Evolutionary conservation across 2,329 filamentous ascomycete genomes (phyloP).

Genomic region (Geosmithia putterillii): DNA sequence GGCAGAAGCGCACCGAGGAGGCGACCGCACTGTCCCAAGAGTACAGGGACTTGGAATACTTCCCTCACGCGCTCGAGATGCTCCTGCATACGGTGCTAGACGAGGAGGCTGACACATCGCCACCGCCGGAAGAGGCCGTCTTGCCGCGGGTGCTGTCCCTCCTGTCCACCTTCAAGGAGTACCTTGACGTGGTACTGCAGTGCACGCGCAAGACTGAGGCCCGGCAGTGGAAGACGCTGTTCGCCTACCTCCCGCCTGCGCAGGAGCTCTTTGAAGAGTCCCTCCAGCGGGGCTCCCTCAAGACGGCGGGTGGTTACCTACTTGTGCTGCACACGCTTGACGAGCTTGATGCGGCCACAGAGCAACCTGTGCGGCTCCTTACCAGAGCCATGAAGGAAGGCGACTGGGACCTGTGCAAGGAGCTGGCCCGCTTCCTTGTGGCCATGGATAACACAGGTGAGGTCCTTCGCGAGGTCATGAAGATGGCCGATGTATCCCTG

Average conservation of each 20-base stretch:
- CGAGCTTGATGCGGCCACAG: conserved; percentile 54
- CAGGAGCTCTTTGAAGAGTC: conserved; percentile 91
- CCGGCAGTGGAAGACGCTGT: conserved; percentile 87
- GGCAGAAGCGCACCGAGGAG: conserved; percentile 62
- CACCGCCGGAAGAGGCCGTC: conserved; percentile 49
- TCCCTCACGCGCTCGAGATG: conserved; percentile 84
- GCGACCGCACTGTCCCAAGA: conserved; percentile 74
- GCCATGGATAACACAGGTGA: conserved; percentile 81
- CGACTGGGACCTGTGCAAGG: conserved; percentile 93
- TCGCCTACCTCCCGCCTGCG: conserved; percentile 80
- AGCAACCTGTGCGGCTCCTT: conserved; percentile 72
- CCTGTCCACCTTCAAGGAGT: conserved; percentile 65
- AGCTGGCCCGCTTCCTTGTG: conserved; percentile 87
- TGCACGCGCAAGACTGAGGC: conserved; percentile 96
- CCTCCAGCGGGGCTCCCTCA: conserved; percentile 69
- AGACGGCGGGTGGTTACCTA: conserved; percentile 94
- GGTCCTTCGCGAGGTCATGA: conserved; percentile 62
- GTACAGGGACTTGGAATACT: conserved; percentile 81
- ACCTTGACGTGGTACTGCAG: conserved; percentile 90
- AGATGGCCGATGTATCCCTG: conserved; percentile 36
- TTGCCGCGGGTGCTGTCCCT: conserved; percentile 52
- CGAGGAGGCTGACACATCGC: conserved; percentile 72
- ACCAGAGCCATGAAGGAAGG: conserved; percentile 68
- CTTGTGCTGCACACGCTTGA: conserved; percentile 80
- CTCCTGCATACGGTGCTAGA: conserved; percentile 88